Evolutionary conservation across 129 eudicot species (phyloP).

Genomic region (sunflower (Helianthus annuus)): DNA sequence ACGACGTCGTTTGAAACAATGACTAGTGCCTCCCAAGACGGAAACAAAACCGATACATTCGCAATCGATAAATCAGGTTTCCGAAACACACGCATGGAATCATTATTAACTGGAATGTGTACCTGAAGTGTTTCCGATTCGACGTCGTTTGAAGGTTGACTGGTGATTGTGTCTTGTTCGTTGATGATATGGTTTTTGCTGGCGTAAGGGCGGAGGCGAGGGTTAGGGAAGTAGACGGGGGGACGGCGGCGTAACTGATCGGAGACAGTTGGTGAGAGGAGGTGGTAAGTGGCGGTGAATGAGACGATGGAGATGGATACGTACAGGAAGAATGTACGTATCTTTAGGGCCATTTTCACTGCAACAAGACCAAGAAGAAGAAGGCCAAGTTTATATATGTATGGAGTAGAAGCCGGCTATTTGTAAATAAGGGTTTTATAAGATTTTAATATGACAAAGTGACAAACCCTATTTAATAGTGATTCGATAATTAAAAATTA

Average conservation of each 20-base stretch:
- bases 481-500: too few species aligned
- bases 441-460: too few species aligned
- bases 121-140: background rate
- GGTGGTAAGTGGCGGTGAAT: slow-evolving; percentile 47
- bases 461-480: too few species aligned
- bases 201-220: slow-evolving; percentile 27
- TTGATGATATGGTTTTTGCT: slow-evolving; percentile 20
- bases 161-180: slow-evolving; percentile 5
- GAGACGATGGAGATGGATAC: slow-evolving; percentile 36
- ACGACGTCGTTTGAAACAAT: slow-evolving; percentile 28
- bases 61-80: background rate
- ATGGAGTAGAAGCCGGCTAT: too few species aligned
- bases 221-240: slow-evolving; percentile 21
- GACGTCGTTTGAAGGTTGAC: background rate
- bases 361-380: background rate
- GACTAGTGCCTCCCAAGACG: slow-evolving; percentile 71
- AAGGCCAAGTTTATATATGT: background rate
- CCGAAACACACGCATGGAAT: background rate
- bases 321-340: slow-evolving; percentile 43
- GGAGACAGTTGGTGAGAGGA: slow-evolving; percentile 20
- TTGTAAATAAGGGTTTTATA: too few species aligned
- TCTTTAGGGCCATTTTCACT: slow-evolving; percentile 40
- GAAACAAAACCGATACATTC: slow-evolving; percentile 51
- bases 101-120: background rate
- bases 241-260: slow-evolving; percentile 20